Conservation (phyloP, 768 basidiomycete species). For the Xerocomus spinulosus region DNA sequence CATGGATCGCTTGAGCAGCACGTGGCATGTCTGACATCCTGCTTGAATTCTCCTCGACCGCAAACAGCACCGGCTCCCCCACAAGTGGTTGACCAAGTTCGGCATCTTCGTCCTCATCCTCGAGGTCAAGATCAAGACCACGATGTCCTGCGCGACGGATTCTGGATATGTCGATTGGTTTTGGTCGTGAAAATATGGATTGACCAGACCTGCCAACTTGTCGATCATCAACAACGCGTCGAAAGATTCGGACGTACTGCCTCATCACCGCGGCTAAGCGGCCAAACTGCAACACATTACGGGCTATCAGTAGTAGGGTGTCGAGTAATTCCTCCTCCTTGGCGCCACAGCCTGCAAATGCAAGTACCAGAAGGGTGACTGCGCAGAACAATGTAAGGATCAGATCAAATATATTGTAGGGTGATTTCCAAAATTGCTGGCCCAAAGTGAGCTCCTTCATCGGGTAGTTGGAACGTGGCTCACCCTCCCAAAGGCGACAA, state of each 20-base stretch:
- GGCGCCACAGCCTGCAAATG: conserved; percentile 78
- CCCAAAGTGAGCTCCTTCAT: conserved; percentile 1
- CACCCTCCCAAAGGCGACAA: conserved; percentile 91
- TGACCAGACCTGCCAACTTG: conserved; percentile 63
- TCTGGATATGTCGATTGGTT: conserved; percentile 76
- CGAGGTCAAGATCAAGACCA: conserved; percentile 66
- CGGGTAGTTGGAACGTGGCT: conserved; percentile 28
- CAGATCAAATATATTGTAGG: conserved; percentile 86
- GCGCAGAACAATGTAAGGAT: conserved; percentile 86
- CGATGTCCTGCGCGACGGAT: conserved; percentile 60
- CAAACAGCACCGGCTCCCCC: conserved; percentile 59
- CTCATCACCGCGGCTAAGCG: conserved; percentile 90
- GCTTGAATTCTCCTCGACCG: conserved; percentile 40
- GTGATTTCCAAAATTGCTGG: conserved; percentile 96
- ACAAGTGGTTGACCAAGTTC: conserved; percentile 57
- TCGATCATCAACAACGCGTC: conserved; percentile 5
- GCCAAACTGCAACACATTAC: conserved; percentile 90
- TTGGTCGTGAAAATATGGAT: conserved; percentile 83
- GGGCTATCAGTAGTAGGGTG: conserved; percentile 83
- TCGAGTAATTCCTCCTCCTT: conserved; percentile 95
- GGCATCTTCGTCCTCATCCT: conserved; percentile 53
- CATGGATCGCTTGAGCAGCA: conserved; percentile 48
- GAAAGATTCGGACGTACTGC: conserved; percentile 55
- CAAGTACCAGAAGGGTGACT: conserved; percentile 81
- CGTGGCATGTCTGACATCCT: conserved; percentile 55